Conservation (phyloP, 208 protist genomes). For the Trichomonas tenax region DNA sequence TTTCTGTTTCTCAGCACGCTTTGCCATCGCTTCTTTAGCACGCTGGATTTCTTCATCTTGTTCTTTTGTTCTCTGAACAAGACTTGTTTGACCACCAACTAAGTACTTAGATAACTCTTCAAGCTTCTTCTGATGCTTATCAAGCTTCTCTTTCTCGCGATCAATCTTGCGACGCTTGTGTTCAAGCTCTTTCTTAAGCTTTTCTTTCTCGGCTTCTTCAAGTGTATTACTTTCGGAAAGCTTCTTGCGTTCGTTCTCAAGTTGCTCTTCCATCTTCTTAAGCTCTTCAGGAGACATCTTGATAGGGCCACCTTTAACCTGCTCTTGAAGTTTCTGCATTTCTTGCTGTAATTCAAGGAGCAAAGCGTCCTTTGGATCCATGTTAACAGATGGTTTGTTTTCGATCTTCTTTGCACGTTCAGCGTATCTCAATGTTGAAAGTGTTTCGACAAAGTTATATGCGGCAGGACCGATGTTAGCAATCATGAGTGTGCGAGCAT, state of each 20-base stretch:
- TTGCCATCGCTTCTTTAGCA: background rate
- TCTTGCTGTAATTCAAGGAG: constrained; percentile 50
- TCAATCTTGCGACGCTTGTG: background rate
- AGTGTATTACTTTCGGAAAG: background rate
- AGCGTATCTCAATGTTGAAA: constrained; percentile 49
- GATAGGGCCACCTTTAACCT: constrained; percentile 28
- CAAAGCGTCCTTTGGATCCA: constrained; percentile 60
- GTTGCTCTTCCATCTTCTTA: background rate
- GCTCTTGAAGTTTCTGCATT: constrained; percentile 32
- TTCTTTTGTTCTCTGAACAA: background rate
- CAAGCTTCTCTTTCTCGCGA: background rate
- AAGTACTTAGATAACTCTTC: background rate
- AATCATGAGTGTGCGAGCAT: constrained; percentile 52
- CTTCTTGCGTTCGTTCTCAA: background rate
- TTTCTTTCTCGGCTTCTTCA: background rate
- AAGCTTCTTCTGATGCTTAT: background rate
- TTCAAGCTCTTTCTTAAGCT: background rate
- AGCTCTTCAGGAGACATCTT: background rate
- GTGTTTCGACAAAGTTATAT: constrained; percentile 49
- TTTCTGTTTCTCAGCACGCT: background rate
- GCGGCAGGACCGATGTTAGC: constrained; percentile 46
- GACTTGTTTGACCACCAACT: background rate
- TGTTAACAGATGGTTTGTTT: constrained; percentile 63
- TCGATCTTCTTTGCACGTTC: constrained; percentile 59
- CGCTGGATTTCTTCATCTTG: background rate